Base-by-base conservation (phyloP, 2,329 filamentous ascomycete genomes). In the Taxawa tesnikishii region DNA sequence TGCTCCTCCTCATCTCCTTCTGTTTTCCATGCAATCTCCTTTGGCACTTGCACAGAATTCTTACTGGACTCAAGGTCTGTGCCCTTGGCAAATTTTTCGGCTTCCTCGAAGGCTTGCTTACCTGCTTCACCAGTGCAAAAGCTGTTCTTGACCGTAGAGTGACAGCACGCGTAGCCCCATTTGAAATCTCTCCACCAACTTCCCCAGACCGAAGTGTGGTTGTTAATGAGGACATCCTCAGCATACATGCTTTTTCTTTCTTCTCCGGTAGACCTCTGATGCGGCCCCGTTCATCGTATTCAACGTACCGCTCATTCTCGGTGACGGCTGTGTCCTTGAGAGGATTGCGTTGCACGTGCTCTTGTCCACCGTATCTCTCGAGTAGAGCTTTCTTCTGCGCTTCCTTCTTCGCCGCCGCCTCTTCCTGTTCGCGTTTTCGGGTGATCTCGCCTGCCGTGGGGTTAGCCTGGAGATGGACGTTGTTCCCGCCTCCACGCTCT, bases 121-220 rank as follows among this genome's bases (percentile, higher is more conserved):
- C 90, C 90, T 37, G 82, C 83, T 38, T 90, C 83, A 15, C 90
- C 90, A 0, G 88, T 96, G 56, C 90, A 98, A 50, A 96, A 98
- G 49, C 85, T 94, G 58, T 98, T 96, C 60, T 93, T 94, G 40
- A 93, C 73, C 14, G 76, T 79, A 0, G 85, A 94, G 54, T 92
- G 85, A 63, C 90, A 98, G 56, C 90, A 98, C 14, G 82, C 73
- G 56, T 94, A 98, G 2, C 90, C 90, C 90, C 90, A 98, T 56
- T 79, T 73, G 60, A 94, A 96, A 50, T 83, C 77, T 32, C 76
- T 73, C 90, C 90, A 98, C 90, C 90, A 98, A 49, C 85, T 94
- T 29, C 90, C 90, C 83, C 85, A 98, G 3, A 94, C 79, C 0
- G 80, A 79, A 3, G 75, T 84, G 59, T 98, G 90, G 50, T 98